Evolutionary conservation across 805 yeast species (phyloP).

Genomic region (Wickerhamia fluorescens): DNA sequence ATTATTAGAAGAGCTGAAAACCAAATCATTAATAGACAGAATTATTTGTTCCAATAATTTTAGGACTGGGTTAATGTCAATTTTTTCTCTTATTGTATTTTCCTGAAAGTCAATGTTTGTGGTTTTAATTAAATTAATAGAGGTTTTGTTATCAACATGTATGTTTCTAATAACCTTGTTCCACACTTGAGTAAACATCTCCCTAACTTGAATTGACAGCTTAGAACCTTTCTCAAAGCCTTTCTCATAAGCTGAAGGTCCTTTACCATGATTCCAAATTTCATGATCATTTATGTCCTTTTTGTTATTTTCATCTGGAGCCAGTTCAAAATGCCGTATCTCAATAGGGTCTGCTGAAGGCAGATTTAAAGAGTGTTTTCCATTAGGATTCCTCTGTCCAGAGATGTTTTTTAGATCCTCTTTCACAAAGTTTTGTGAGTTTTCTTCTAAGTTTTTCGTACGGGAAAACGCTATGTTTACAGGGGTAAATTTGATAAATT

Average conservation of each 20-base stretch:
- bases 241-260: constrained; percentile 23
- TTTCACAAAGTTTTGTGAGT: too few relatives aligned
- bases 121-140: too few relatives aligned
- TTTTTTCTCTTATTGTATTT: constrained; percentile 26
- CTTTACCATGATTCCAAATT: constrained; percentile 13
- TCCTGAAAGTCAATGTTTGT: constrained; percentile 29
- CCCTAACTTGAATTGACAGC: constrained; percentile 14
- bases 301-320: constrained; percentile 10
- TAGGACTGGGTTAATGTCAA: constrained; percentile 28
- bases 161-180: too few relatives aligned
- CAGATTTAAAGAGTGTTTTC: too few relatives aligned
- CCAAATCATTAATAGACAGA: constrained; percentile 21
- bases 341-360: constrained; percentile 15
- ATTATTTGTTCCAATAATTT: constrained; percentile 21
- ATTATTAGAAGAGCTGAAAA: constrained; percentile 15
- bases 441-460: constrained; percentile 6
- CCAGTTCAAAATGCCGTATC: constrained; percentile 13
- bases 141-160: too few relatives aligned
- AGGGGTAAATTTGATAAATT: constrained; percentile 11
- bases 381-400: too few relatives aligned
- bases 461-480: constrained; percentile 28
- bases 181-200: constrained; percentile 4
- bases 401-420: too few relatives aligned
- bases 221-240: constrained; percentile 30
- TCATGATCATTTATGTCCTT: background rate